Conservation (phyloP, 2,329 filamentous ascomycete species). For the Colletotrichum sp. region DNA sequence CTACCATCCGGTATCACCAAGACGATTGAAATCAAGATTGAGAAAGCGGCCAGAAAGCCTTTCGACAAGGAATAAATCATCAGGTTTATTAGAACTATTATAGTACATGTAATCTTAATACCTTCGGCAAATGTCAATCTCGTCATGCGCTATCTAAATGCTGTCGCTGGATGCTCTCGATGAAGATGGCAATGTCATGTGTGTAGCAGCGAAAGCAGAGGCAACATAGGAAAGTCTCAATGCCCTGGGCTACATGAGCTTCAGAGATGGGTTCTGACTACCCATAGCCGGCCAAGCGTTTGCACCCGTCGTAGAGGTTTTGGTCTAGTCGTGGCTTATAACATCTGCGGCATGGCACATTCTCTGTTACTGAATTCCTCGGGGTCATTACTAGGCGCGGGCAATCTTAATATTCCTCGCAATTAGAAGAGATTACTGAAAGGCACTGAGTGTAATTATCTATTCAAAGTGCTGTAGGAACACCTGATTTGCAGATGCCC, state of each 20-base stretch:
- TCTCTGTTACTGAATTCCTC: too few relatives aligned
- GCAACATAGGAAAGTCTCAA: background rate
- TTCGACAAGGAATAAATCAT: background rate
- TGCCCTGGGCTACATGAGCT: background rate
- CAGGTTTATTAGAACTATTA: background rate
- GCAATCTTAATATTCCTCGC: too few relatives aligned
- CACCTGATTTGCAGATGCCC: background rate
- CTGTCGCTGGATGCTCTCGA: background rate
- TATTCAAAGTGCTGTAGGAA: background rate
- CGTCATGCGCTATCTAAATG: background rate
- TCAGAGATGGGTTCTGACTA: background rate
- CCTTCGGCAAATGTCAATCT: background rate
- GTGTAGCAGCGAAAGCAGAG: background rate
- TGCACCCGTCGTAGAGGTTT: too few relatives aligned
- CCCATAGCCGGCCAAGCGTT: too few relatives aligned
- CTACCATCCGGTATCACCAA: background rate
- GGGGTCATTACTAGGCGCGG: too few relatives aligned
- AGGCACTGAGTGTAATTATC: background rate
- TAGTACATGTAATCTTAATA: background rate
- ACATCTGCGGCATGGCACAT: too few relatives aligned
- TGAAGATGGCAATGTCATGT: fast-evolving
- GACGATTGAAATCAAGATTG: background rate
- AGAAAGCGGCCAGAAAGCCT: background rate
- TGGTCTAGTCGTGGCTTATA: too few relatives aligned
- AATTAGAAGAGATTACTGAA: too few relatives aligned